These are phyloP conservation scores for Cyberlindnera mycetangii DNA, from an alignment of 805 yeast species.

Conservation along the genomic window DNA sequence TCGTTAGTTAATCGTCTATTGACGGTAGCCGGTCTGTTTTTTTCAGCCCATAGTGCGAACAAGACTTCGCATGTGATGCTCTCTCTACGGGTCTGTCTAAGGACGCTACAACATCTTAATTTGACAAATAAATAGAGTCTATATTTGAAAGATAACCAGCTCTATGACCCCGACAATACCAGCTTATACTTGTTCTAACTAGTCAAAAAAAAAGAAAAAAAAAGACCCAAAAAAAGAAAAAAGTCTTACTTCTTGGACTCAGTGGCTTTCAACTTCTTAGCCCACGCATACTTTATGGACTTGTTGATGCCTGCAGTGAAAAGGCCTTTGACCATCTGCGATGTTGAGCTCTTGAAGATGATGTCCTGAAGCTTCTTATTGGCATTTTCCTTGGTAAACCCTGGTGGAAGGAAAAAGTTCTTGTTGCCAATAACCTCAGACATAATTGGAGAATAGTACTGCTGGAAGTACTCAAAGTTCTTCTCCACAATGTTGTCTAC, in stretches of 20 bases:
- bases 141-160: neutral
- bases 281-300: conserved; percentile 71
- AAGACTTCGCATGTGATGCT: too few relatives aligned
- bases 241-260: neutral
- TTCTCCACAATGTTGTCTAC: conserved; percentile 79
- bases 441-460: conserved; percentile 65
- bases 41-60: too few relatives aligned
- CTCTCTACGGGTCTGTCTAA: too few relatives aligned
- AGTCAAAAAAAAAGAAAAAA: neutral
- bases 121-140: neutral
- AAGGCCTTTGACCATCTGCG: conserved; percentile 80
- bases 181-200: neutral
- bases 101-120: too few relatives aligned
- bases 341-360: conserved; percentile 64
- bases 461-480: conserved; percentile 66
- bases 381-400: conserved; percentile 37
- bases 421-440: conserved; percentile 35
- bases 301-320: conserved; percentile 81
- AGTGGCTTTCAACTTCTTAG: conserved; percentile 50
- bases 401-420: conserved; percentile 35
- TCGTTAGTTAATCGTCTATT: too few relatives aligned
- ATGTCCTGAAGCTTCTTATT: conserved; percentile 43
- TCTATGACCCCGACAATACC: neutral
- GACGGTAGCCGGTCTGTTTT: neutral
- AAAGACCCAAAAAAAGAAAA: neutral